These are phyloP conservation scores for Pneumocystis wakefieldiae DNA, from an alignment of 1,139 yeast species.

Conservation along the genomic window DNA sequence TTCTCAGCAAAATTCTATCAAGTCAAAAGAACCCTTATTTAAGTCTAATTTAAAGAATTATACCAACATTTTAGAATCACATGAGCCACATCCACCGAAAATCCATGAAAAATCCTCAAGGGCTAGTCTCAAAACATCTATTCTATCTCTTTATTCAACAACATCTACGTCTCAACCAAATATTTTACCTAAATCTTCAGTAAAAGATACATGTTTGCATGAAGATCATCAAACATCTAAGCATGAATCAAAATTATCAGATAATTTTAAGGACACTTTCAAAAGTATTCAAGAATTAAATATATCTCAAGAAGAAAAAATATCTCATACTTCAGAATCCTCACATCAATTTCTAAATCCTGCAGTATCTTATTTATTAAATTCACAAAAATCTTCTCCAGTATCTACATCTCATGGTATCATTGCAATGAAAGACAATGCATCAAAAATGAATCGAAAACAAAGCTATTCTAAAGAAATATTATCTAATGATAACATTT, in stretches of 20 bases:
- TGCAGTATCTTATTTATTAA: background rate
- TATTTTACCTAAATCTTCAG: background rate
- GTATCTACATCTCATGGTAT: background rate
- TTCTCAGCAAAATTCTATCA: background rate
- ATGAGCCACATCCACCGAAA: background rate
- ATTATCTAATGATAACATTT: background rate
- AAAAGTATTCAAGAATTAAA: background rate
- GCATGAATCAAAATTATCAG: background rate
- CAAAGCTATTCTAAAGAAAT: background rate
- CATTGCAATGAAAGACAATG: background rate
- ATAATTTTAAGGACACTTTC: background rate
- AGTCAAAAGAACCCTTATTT: background rate
- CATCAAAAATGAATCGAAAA: background rate
- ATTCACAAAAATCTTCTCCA: background rate
- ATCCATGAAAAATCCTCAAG: background rate
- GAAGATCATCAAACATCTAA: background rate
- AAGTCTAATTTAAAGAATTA: background rate
- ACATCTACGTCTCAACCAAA: slow-evolving; percentile 25
- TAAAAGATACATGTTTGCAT: background rate
- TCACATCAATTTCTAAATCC: background rate
- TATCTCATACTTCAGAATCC: background rate
- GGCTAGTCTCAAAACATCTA: slow-evolving; percentile 57
- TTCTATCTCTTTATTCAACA: slow-evolving; percentile 71
- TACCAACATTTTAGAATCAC: background rate
- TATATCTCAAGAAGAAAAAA: background rate